These are phyloP conservation scores for Megacollybia marginata DNA, from an alignment of 768 basidiomycete genomes.

Conservation along the genomic window DNA sequence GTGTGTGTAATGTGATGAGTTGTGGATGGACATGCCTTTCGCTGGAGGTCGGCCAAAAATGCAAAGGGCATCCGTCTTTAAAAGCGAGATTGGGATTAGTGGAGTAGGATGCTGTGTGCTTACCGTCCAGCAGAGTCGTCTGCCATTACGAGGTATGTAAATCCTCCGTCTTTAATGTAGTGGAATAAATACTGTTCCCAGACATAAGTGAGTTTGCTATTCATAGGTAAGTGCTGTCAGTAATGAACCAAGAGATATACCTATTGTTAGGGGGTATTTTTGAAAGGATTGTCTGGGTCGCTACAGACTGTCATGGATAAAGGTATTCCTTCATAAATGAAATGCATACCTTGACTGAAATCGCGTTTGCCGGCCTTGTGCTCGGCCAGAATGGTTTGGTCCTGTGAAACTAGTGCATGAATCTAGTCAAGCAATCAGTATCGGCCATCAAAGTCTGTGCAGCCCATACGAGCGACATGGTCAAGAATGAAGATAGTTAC, in stretches of 20 bases:
- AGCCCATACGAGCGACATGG: too few species aligned
- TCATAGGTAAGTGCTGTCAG: slow-evolving; percentile 2
- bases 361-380: slow-evolving; percentile 75
- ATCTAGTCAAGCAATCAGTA: slow-evolving; percentile 35
- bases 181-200: slow-evolving; percentile 95
- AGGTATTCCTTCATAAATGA: not conserved
- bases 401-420: slow-evolving; percentile 78
- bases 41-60: slow-evolving; percentile 82
- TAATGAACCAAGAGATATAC: slow-evolving; percentile 27
- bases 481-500: too few species aligned
- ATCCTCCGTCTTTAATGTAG: slow-evolving; percentile 84
- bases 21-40: slow-evolving; percentile 40
- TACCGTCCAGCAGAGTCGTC: slow-evolving; percentile 89
- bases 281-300: slow-evolving; percentile 81
- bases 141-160: slow-evolving; percentile 89
- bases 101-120: slow-evolving; percentile 14
- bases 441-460: too few species aligned
- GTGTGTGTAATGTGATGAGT: slow-evolving; percentile 3
- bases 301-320: slow-evolving; percentile 25
- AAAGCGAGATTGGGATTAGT: slow-evolving; percentile 1
- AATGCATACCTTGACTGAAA: slow-evolving; percentile 74
- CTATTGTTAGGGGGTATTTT: slow-evolving; percentile 92
- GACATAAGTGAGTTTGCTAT: slow-evolving; percentile 76
- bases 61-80: slow-evolving; percentile 86
- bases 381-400: slow-evolving; percentile 77